Evolutionary conservation across 768 basidiomycete species (phyloP), one percentile per base, ranked within the genome.

Genomic region (Hydnomerulius pinastri): DNA sequence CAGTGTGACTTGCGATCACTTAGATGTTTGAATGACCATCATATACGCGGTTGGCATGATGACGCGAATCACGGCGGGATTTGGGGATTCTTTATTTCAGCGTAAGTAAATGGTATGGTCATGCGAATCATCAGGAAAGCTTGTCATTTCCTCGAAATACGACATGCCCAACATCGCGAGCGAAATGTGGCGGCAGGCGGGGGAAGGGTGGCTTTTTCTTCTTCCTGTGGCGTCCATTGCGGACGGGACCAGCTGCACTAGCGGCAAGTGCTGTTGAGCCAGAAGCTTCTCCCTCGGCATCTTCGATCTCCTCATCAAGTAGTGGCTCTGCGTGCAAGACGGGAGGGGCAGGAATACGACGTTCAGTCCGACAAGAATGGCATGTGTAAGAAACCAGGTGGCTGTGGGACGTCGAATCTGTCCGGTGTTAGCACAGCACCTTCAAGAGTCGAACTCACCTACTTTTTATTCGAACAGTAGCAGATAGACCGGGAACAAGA

Each of bases 331-430:
- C 10, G 15, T 17, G 45, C 4, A 71, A 48, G 7, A 64, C 65
- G 1, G 83, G 81, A 1, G 86, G 85, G 1, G 87, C 83, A 1
- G 90, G 89, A 32, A 90, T 83, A 18, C 77, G 77, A 45, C 84
- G 80, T n/a, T 73, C 68, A 1, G 73, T 68, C n/a, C 71, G 68
- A 65, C 90, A 92, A 7, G 71, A 60, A 9, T 67, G 68, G 63
- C 90, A 92, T 6, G 74, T 81, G 48, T 85, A 85, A 1, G 73
- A 65, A 54, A 90, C 68, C 28, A 70, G 60, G 57, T 87, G 79
- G 3, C 81, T 73, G 58, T 86, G 85, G 28, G 73, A 66, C 0
- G 65, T 47, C 8, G 74, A 74, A 13, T 68, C 80, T 80, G 33
- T 28, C 18, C 7, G 2, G 10, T 73, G 30, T 46, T 6, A 51